Conservation (phyloP, 768 basidiomycete genomes). For the Plicaturopsis crispa region DNA sequence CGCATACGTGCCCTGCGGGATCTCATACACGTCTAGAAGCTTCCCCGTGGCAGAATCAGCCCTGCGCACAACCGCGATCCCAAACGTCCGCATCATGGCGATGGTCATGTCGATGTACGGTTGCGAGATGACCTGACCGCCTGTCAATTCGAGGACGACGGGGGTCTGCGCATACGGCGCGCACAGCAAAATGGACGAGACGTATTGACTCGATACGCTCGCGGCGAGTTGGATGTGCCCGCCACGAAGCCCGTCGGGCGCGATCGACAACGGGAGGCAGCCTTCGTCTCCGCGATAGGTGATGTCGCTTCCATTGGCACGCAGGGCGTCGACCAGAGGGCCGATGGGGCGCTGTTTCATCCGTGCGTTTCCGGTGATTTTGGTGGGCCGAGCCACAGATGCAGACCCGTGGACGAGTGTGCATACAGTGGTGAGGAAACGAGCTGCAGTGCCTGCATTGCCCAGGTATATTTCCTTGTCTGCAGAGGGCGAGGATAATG, state of each 20-base stretch:
- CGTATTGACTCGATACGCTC: constrained; percentile 95
- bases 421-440: constrained; percentile 96
- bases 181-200: constrained; percentile 93
- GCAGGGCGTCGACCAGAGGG: constrained; percentile 85
- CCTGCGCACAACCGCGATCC: constrained; percentile 66
- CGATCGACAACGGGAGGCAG: constrained; percentile 84
- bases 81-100: constrained; percentile 94
- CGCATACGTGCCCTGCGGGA: constrained; percentile 71
- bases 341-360: constrained; percentile 99
- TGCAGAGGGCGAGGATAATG: constrained; percentile 64
- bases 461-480: constrained; percentile 91
- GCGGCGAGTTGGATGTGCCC: constrained; percentile 83
- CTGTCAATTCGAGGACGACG: constrained; percentile 85
- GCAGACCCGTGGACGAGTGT: constrained; percentile 60
- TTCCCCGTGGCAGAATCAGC: constrained; percentile 51
- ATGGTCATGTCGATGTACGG: constrained; percentile 99
- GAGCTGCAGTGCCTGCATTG: constrained; percentile 96
- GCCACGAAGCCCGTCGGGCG: constrained; percentile 76
- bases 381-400: constrained; percentile 42
- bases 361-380: constrained; percentile 94
- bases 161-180: constrained; percentile 85
- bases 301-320: constrained; percentile 72
- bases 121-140: constrained; percentile 95
- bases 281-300: constrained; percentile 73
- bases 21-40: constrained; percentile 73